Base-by-base conservation (phyloP, 177 flowering plant genomes). In the Vitis hybrid region DNA sequence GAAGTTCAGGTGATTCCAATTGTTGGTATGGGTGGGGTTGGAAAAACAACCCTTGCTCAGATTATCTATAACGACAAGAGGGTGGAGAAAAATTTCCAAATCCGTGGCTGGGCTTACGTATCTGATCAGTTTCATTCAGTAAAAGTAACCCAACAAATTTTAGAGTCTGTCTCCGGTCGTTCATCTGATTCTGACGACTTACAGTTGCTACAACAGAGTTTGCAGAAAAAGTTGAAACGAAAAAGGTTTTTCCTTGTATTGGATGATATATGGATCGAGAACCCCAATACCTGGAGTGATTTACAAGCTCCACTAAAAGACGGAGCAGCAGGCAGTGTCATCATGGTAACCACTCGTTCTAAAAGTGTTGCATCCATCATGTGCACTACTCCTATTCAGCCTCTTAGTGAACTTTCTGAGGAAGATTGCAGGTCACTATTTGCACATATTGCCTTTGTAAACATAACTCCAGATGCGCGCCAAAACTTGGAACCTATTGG, bases 211-310 rank as follows among this genome's bases (percentile, higher is more conserved):
- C 83, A 74, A 34, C 19, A 16, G 1, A 45, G 15, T 13, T 22
- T 75, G 55, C 64, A 55, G 48, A 53, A 48, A 7, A 2, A 15
- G 14, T 53, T 77, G 20, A 29, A 5, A 5, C 63, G 53, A 3
- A 72, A 72, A 64, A 74, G 22, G 34, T 75, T 72, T 55, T 51
- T 80, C 3, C 51, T 80, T 22, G 74, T 80, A 22, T 26, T 77
- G 11, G 80, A 77, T 69, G 78, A 67, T 51, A 58, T 75, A 9
- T 77, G 83, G 81, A 71, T 45, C 56, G 71, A 72, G 11, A 16
- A 53, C 8, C 45, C 61, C 7, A 14, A 11, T 0, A 15, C 18
- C 7, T 77, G 76, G 76, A 59, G 66, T 12, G 2, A 0, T 3
- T 53, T 76, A 4, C 22, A 15, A 8, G 20, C 3, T 0, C 78